Evolutionary conservation across 192 early-diverging fungal genomes (phyloP).

Genomic region (Obelidium mucronatum): DNA sequence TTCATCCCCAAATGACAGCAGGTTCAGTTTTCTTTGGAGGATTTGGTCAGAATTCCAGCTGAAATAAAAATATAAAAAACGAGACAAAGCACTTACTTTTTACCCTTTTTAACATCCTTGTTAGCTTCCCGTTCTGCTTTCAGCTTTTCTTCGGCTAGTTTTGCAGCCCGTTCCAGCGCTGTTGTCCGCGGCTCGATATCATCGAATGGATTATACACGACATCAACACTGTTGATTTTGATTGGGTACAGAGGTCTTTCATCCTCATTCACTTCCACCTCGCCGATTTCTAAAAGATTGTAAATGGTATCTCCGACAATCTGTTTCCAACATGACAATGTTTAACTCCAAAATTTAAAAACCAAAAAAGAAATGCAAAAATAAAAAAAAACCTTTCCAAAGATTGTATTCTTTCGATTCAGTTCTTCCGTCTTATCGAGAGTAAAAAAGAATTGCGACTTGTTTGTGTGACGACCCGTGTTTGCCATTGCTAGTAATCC

Average conservation of each 20-base stretch:
- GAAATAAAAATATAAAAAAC: not conserved
- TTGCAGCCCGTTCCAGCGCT: slow-evolving; percentile 50
- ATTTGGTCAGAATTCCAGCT: slow-evolving; percentile 12
- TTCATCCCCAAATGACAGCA: slow-evolving; percentile 93
- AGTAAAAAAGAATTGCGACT: slow-evolving; percentile 96
- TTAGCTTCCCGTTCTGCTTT: slow-evolving; percentile 20
- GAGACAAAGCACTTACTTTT: slow-evolving; percentile 57
- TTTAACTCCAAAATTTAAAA: too few relatives aligned
- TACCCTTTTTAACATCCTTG: slow-evolving; percentile 58
- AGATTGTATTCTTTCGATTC: slow-evolving; percentile 89
- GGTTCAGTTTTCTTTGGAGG: slow-evolving; percentile 67
- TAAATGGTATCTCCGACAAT: slow-evolving; percentile 91
- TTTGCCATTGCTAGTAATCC: slow-evolving; percentile 94
- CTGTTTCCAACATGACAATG: too few relatives aligned
- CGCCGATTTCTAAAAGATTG: slow-evolving; percentile 87
- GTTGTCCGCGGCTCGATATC: slow-evolving; percentile 83
- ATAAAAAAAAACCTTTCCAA: slow-evolving; percentile 74
- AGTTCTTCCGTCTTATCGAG: slow-evolving; percentile 83
- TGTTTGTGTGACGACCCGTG: slow-evolving; percentile 79
- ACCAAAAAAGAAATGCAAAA: slow-evolving; percentile 2
- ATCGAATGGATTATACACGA: slow-evolving; percentile 89
- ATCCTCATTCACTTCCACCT: slow-evolving; percentile 77
- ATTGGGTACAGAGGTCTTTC: slow-evolving; percentile 83
- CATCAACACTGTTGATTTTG: slow-evolving; percentile 65
- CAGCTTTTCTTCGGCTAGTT: slow-evolving; percentile 40